Conservation (phyloP, 2,329 filamentous ascomycete species). For the Daldinia eschscholtzii region DNA sequence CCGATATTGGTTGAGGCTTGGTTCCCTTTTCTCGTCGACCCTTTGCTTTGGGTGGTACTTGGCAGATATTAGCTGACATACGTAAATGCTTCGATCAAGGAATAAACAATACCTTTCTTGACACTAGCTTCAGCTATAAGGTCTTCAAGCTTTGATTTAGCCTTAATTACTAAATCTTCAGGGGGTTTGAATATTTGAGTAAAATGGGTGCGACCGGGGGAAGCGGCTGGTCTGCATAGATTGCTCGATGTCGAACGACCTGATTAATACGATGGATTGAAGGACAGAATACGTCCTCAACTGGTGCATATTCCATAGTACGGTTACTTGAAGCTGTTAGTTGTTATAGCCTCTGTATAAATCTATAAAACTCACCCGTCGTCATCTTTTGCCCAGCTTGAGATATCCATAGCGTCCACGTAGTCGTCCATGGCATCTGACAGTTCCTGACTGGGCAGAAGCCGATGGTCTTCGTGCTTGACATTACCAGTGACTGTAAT, state of each 20-base stretch:
- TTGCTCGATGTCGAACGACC: slow-evolving; percentile 84
- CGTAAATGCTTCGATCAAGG: slow-evolving; percentile 20
- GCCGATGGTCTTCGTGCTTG: slow-evolving; percentile 83
- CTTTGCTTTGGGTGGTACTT: slow-evolving; percentile 83
- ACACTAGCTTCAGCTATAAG: slow-evolving; percentile 80
- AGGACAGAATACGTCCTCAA: slow-evolving; percentile 88
- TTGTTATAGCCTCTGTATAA: slow-evolving; percentile 42
- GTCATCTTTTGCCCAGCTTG: slow-evolving; percentile 76
- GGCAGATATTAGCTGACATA: slow-evolving; percentile 46
- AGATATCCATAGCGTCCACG: slow-evolving; percentile 93
- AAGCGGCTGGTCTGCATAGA: slow-evolving; percentile 75
- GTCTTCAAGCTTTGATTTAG: slow-evolving; percentile 68
- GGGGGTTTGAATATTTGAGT: slow-evolving; percentile 81
- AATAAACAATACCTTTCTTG: slow-evolving; percentile 74
- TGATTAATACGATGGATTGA: slow-evolving; percentile 90
- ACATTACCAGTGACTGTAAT: slow-evolving; percentile 87
- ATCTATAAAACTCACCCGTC: slow-evolving; percentile 68
- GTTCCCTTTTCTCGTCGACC: slow-evolving; percentile 74
- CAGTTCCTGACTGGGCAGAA: slow-evolving; percentile 82
- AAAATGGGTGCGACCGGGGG: slow-evolving; percentile 74
- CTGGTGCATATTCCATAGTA: slow-evolving; percentile 75
- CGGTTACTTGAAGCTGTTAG: slow-evolving; percentile 48
- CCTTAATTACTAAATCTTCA: slow-evolving; percentile 70
- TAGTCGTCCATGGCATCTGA: slow-evolving; percentile 88
- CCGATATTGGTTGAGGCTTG: slow-evolving; percentile 84